Evolutionary conservation across 2,329 filamentous ascomycete species (phyloP).

Genomic region (Chaetomiaceae sp.): DNA sequence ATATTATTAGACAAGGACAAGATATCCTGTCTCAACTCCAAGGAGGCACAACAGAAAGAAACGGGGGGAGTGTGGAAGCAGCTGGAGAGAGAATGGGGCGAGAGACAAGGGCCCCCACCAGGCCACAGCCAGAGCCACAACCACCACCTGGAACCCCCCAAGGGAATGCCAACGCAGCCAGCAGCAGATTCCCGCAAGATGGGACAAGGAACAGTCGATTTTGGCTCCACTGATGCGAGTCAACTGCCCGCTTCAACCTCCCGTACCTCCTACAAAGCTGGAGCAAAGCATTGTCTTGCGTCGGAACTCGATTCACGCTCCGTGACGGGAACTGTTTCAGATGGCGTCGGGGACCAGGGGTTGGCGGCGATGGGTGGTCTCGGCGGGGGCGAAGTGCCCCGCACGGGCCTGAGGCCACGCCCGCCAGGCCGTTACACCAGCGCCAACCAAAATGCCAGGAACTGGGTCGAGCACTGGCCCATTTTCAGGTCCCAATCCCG

Average conservation of each 20-base stretch:
- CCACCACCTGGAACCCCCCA: too few species aligned
- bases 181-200: not conserved
- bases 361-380: conserved; percentile 10
- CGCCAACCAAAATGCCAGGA: too few species aligned
- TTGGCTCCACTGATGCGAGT: conserved; percentile 16
- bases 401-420: conserved; percentile 14
- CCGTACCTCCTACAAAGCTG: too few species aligned
- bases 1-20: conserved; percentile 12
- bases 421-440: conserved; percentile 2
- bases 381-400: not conserved
- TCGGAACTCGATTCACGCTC: conserved; percentile 22
- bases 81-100: conserved; percentile 8
- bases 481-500: too few species aligned
- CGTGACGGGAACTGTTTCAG: conserved; percentile 30
- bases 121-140: not conserved
- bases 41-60: conserved; percentile 2
- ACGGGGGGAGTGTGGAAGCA: not conserved
- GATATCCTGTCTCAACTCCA: conserved; percentile 15
- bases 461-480: too few species aligned
- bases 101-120: not conserved
- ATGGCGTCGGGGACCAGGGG: conserved; percentile 27
- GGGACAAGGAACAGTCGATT: conserved; percentile 10
- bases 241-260: conserved; percentile 20
- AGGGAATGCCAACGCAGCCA: too few species aligned
- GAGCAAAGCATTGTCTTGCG: conserved; percentile 9